Evolutionary conservation across 257 asterid genomes (phyloP), one percentile per base, ranked within the genome.

Genomic region (Capsicum pubescens): DNA sequence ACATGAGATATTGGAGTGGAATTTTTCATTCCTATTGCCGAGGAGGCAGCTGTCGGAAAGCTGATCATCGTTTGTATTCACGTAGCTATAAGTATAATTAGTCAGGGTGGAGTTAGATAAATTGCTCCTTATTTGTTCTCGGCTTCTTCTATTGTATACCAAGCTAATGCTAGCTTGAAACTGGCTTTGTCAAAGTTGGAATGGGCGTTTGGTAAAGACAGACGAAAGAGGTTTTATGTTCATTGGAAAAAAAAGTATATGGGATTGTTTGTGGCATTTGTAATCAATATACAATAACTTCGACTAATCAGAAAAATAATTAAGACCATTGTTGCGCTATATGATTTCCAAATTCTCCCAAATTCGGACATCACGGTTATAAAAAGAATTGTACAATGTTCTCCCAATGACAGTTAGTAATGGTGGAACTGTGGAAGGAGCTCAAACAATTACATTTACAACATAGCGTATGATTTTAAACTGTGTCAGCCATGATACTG

Each of bases 121-220:
- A 39, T 5, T 39, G 54, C 77, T 68, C 21, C 54, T 36, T 26
- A 77, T 26, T 54, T 52, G 9, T 77, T 77, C 64, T 54, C 54
- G 50, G 82, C 39, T 76, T 13, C 82, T 77, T 77, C 26, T 15
- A 26, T 11, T 77, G 50, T 76, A 48, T 52, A 76, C 46, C 44
- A 50, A 76, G 21, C 21, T 21, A 21, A 52, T 74, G 81, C 61
- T 21, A 8, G 61, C 17, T 52, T 21, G 81, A 50, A 50, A 52
- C 21, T 76, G 81, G 81, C 26, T 52, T 13, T 52, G 48, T 76
- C 15, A 26, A 76, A 76, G 81, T 50, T 50, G 44, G 19, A 48
- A 11, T 19, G 13, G 11, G 26, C 63, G 54, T 54, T 77, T 77
- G 46, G 64, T 35, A 14, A 14, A 26, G 15, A 32, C 82, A 54